These are phyloP conservation scores for Immersiella caudata DNA, from an alignment of 495 filamentous ascomycete species.

Conservation along the genomic window DNA sequence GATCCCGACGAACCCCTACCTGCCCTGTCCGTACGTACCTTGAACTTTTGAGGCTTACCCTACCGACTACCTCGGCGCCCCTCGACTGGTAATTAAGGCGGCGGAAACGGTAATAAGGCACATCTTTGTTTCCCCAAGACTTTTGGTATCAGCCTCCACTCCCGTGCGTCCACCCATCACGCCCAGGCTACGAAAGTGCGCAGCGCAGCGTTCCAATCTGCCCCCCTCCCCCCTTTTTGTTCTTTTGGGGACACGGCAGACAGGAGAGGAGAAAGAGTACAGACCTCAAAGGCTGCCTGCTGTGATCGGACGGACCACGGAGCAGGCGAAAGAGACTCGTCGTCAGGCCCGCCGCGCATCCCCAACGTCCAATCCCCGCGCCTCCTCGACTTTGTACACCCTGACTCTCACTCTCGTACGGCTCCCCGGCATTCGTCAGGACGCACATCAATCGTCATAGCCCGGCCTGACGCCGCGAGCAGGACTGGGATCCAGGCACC, in stretches of 20 bases:
- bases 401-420: conserved; percentile 14
- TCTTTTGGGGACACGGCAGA: conserved; percentile 16
- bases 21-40: not conserved
- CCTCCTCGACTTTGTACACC: conserved; percentile 10
- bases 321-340: conserved; percentile 4
- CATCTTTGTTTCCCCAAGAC: not conserved
- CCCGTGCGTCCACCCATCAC: not conserved
- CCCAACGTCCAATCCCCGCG: conserved; percentile 20
- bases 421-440: conserved; percentile 24
- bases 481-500: conserved; percentile 25
- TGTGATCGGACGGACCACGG: not conserved
- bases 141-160: conserved; percentile 10
- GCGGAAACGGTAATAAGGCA: conserved; percentile 10
- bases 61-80: not conserved
- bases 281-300: not conserved
- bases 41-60: not conserved
- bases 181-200: not conserved
- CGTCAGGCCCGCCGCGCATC: conserved; percentile 11
- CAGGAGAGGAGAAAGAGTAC: not conserved
- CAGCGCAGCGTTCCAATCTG: conserved; percentile 9
- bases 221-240: conserved; percentile 6
- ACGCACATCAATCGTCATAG: conserved; percentile 26
- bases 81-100: not conserved
- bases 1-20: conserved; percentile 17
- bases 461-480: conserved; percentile 13